Evolutionary conservation across 1,284 basidiomycete species (phyloP), one percentile per base, ranked within the genome.

Genomic region (Tremellales sp.): DNA sequence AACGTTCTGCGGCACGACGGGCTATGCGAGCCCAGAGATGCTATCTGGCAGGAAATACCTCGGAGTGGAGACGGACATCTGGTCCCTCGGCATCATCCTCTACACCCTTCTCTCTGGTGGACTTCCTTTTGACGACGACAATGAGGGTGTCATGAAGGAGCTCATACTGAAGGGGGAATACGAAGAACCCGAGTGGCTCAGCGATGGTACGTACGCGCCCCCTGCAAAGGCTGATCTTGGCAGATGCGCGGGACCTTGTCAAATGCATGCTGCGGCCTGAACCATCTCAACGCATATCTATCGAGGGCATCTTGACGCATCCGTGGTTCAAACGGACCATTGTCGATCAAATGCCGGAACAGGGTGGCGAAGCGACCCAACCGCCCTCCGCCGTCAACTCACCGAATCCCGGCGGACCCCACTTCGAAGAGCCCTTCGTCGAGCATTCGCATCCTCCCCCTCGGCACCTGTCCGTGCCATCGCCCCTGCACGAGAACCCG

Each of bases 121-220:
- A 4, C 76, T 97, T n/a, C 94, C 94, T 0, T 97, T 97, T 63
- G 94, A 97, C 63, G 90, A 97, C 62, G 96, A 98, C 54, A 86
- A 97, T 67, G 96, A 98, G 74, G 75, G 79, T 29, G 68, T 87
- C 27, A 97, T 97, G 91, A 86, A 86, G 60, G 77, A 81, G 44
- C 86, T 89, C 70, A 90, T 98, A 56, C 82, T 91, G 48, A 78
- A 83, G 53, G 89, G 87, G n/a, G 82, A 87, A 40, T 97, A 86
- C 65, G 89, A 94, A 53, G 86, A 96, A 61, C 93, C 92, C 4
- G 82, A 84, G 53, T 98, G 87, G 91, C 78, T 96, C 17, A 88
- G 89, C 13, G 76, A 81, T 63, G 89, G 92, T 91, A 56, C 48
- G 8, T 25, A 6, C 15, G 11, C 8, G 12, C 17, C n/a, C n/a